A percentile compares a stretch with the other conserved stretches of the same genome.
Conservation (phyloP, 108 stramenopile genomes). For the Cyclotella choctawhatcheeana region DNA sequence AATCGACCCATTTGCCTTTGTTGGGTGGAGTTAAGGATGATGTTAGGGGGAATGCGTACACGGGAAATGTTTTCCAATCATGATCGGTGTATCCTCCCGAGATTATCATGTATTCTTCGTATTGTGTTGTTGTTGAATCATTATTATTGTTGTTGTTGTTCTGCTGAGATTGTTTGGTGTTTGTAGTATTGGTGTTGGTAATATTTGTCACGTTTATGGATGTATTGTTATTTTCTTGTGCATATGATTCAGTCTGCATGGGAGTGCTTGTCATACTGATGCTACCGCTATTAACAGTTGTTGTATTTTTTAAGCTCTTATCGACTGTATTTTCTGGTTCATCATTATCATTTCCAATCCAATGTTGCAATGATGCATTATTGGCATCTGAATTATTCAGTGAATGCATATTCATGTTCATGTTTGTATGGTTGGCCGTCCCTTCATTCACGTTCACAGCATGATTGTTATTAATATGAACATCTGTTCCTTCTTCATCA, state of each 20-base stretch:
- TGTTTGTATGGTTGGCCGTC: not conserved
- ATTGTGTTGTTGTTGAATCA: not conserved
- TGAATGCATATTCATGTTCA: too few species aligned
- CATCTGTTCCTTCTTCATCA: not conserved
- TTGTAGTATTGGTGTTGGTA: not conserved
- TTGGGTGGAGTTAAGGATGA: slow-evolving; percentile 22
- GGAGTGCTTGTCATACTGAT: too few species aligned
- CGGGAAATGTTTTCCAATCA: slow-evolving; percentile 62
- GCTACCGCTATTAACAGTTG: too few species aligned
- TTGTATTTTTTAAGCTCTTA: not conserved
- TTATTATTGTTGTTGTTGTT: not conserved
- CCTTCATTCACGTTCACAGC: not conserved
- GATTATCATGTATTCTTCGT: slow-evolving; percentile 61
- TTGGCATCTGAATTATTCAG: too few species aligned
- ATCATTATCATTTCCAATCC: too few species aligned
- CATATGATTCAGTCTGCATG: too few species aligned
- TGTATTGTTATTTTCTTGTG: not conserved
- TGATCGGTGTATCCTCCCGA: slow-evolving; percentile 57
- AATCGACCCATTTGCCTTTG: slow-evolving; percentile 43
- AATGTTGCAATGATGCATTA: too few species aligned
- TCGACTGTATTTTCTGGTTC: too few species aligned
- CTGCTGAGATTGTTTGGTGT: not conserved
- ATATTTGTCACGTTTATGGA: not conserved
- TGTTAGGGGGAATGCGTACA: slow-evolving; percentile 56
- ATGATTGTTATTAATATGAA: not conserved